Conservation (phyloP, 306 rosid species). For the Canavalia gladiata region DNA sequence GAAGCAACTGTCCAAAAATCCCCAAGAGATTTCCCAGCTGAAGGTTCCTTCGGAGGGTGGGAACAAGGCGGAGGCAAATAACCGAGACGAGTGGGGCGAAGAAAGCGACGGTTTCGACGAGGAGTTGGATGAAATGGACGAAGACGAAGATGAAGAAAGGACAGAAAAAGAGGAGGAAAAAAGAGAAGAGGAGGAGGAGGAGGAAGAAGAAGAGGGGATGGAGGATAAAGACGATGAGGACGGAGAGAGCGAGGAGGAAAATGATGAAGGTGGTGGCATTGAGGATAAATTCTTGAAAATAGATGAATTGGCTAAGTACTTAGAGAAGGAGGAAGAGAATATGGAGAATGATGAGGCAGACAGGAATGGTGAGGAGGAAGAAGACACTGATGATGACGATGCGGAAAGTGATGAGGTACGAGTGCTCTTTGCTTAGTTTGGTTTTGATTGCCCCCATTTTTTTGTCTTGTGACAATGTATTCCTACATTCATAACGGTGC, state of each 20-base stretch:
- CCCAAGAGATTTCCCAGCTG: constrained; percentile 60
- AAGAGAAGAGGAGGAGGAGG: constrained; percentile 28
- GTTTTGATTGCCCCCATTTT: neutral
- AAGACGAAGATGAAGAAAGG: constrained; percentile 55
- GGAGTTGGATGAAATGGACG: constrained; percentile 60
- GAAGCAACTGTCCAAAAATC: constrained; percentile 67
- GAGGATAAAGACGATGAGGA: constrained; percentile 30
- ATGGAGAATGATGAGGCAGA: constrained; percentile 62
- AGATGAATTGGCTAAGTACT: constrained; percentile 71
- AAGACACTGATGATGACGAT: constrained; percentile 61
- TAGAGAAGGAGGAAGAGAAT: constrained; percentile 73
- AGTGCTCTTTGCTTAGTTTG: constrained; percentile 14
- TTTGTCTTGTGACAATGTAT: neutral
- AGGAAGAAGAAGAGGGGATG: constrained; percentile 30
- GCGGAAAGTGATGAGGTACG: constrained; percentile 71
- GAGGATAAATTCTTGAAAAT: constrained; percentile 81
- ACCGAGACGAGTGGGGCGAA: constrained; percentile 11
- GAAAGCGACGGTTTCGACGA: constrained; percentile 63
- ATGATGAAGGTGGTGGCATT: constrained; percentile 61
- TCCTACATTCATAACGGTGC: too few species aligned
- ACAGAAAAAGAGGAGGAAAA: neutral
- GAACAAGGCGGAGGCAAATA: constrained; percentile 42
- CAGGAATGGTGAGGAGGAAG: constrained; percentile 37
- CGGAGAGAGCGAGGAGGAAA: constrained; percentile 12
- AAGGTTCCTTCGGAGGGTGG: constrained; percentile 45